These are phyloP conservation scores for Tolypocladium tropicale DNA, from an alignment of 2,329 filamentous ascomycete genomes.

Conservation along the genomic window DNA sequence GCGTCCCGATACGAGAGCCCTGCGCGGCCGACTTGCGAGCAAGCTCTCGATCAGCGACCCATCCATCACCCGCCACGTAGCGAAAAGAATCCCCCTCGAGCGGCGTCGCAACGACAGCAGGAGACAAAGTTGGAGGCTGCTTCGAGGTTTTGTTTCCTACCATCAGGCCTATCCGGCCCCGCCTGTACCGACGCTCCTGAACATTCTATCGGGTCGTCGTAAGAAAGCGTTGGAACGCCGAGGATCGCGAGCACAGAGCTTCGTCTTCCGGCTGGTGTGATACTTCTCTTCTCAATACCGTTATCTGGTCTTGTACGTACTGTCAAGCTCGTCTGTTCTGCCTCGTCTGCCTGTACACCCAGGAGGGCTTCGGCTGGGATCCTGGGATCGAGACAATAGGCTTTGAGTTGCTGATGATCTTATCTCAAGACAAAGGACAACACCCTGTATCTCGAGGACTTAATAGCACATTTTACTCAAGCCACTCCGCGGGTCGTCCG, in stretches of 20 bases:
- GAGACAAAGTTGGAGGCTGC: neutral
- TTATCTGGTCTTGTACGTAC: constrained; percentile 44
- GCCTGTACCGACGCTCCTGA: constrained; percentile 4
- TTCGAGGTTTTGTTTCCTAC: constrained; percentile 2
- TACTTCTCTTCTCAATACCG: constrained; percentile 2
- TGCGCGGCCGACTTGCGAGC: neutral
- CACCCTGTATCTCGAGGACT: constrained; percentile 6
- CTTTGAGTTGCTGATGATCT: constrained; percentile 6
- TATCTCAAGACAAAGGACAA: constrained; percentile 2
- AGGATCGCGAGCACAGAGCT: constrained; percentile 50
- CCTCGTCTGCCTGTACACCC: constrained; percentile 9
- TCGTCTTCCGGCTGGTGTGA: constrained; percentile 37
- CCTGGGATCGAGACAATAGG: constrained; percentile 9
- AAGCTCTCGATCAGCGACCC: neutral
- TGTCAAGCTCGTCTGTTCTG: constrained; percentile 20
- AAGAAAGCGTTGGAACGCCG: constrained; percentile 5
- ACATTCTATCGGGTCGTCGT: constrained; percentile 6
- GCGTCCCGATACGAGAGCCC: neutral
- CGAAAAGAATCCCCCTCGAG: neutral
- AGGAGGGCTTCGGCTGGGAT: neutral
- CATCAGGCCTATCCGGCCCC: neutral
- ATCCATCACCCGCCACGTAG: neutral
- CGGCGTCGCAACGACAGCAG: neutral
- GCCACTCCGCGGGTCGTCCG: neutral
- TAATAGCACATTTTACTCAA: constrained; percentile 6